These are phyloP conservation scores for Chytriomyces sp. DNA, from an alignment of 192 early-diverging fungal species.

Conservation along the genomic window DNA sequence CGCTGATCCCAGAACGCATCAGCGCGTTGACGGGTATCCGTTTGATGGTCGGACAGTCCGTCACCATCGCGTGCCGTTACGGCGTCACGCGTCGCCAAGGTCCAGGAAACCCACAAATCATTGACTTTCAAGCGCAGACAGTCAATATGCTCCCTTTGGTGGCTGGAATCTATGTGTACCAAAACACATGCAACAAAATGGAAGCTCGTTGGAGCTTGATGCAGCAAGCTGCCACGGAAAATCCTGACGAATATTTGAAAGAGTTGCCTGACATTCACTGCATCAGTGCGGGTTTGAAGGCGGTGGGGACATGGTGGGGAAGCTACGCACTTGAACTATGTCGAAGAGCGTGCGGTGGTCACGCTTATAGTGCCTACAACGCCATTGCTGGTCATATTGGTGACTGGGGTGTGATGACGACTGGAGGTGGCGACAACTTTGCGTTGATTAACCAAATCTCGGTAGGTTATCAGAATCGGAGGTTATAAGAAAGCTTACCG, in stretches of 20 bases:
- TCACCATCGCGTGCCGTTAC: constrained; percentile 21
- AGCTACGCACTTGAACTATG: constrained; percentile 16
- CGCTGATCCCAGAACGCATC: constrained; percentile 82
- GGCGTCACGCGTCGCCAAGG: constrained; percentile 66
- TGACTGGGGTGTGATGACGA: constrained; percentile 67
- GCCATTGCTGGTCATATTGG: constrained; percentile 60
- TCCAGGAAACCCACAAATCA: constrained; percentile 61
- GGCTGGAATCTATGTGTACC: constrained; percentile 27
- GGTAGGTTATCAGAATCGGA: neutral
- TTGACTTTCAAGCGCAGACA: constrained; percentile 69
- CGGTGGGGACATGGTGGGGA: constrained; percentile 32
- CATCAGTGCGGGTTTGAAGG: constrained; percentile 24
- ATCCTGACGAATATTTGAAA: constrained; percentile 1
- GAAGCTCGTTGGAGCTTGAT: neutral
- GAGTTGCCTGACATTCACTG: constrained; percentile 27
- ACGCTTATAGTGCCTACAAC: constrained; percentile 71
- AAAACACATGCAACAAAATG: neutral
- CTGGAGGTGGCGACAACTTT: constrained; percentile 56
- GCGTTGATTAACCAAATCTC: constrained; percentile 53
- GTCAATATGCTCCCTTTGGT: constrained; percentile 56
- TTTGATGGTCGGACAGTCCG: neutral
- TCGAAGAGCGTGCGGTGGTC: constrained; percentile 50
- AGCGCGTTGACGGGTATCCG: constrained; percentile 36
- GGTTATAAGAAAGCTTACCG: neutral
- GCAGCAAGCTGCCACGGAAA: neutral